Evolutionary conservation across 495 filamentous ascomycete species (phyloP), one percentile per base, ranked within the genome.

Genomic region (Echria macrotheca): DNA sequence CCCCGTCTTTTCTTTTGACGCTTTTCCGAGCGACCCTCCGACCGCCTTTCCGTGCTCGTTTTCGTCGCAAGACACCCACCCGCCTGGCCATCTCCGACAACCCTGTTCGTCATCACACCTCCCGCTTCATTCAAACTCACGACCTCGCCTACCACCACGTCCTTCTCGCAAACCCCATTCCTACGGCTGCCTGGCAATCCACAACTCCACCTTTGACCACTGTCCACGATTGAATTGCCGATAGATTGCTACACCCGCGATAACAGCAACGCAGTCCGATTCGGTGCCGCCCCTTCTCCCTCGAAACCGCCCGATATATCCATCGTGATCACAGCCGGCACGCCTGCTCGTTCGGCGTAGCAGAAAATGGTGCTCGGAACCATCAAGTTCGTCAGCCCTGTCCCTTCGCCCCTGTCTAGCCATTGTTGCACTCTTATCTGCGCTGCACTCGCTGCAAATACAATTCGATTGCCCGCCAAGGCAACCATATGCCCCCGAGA

Each of bases 311-410:
- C 40, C 50, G 44, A 56, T 3, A 28, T 18, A n/a, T 26, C 15
- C 25, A 17, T 8, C n/a, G 5, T 52, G n/a, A 51, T 54, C 48
- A 50, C 36, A 52, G 29, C 54, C 50, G 50, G 42, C 55, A 50
- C 54, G 15, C 40, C 28, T 31, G 12, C 28, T 31, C n/a, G n/a
- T n/a, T n/a, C n/a, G n/a, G n/a, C n/a, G n/a, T n/a, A n/a, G n/a
- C n/a, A 31, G 31, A 66, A 85, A 56, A 89, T 89, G 85, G 85
- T 86, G 57, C 83, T 89, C 62, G 85, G 84, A 62, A 89, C 85
- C 46, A 89, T 89, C 69, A 89, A 89, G 85, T 89, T 71, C 58
- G 85, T 79, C 49, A 49, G 51, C 53, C 59, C 26, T 53, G 47
- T 31, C 18, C 41, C 25, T 32, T 17, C 26, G 22, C 31, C 43